A percentile compares a stretch with the other conserved stretches of the same genome.
Conservation (phyloP, 1,284 basidiomycete species). For the Cutaneotrichosporon mucoides region DNA sequence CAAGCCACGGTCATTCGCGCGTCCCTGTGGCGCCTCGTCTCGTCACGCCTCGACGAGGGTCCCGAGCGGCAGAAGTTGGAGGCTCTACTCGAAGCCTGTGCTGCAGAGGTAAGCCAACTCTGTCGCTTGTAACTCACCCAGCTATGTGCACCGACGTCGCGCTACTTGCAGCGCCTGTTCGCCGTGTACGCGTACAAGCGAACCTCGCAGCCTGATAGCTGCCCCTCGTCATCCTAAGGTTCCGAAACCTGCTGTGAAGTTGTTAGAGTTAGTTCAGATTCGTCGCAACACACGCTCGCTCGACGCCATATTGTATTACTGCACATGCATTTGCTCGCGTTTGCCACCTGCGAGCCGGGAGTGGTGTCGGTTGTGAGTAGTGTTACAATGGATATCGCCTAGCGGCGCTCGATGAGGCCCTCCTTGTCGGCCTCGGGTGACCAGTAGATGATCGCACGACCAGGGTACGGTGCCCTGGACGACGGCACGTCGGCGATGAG, state of each 20-base stretch:
- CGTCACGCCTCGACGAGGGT: constrained; percentile 6
- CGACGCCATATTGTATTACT: not conserved
- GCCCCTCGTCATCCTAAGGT: too few relatives aligned
- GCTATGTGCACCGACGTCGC: constrained; percentile 25
- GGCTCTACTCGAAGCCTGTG: constrained; percentile 20
- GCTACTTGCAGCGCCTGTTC: constrained; percentile 36
- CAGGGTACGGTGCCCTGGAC: constrained; percentile 33
- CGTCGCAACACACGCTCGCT: too few relatives aligned
- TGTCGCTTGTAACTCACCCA: constrained; percentile 9
- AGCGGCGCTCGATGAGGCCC: constrained; percentile 32
- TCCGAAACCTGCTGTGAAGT: too few relatives aligned
- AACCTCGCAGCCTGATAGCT: not conserved
- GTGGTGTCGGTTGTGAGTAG: not conserved
- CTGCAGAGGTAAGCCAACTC: constrained; percentile 29
- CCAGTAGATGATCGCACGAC: constrained; percentile 44
- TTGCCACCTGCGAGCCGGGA: not conserved
- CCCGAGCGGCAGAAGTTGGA: constrained; percentile 19
- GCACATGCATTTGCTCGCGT: constrained; percentile 1
- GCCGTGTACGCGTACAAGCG: constrained; percentile 42
- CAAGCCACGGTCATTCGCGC: constrained; percentile 6
- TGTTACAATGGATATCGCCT: not conserved
- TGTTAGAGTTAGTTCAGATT: too few relatives aligned
- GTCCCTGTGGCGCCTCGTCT: constrained; percentile 7
- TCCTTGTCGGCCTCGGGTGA: constrained; percentile 42
- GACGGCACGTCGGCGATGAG: constrained; percentile 46